Conservation (phyloP, 208 protist species). For the Herpetomonas muscarum region DNA sequence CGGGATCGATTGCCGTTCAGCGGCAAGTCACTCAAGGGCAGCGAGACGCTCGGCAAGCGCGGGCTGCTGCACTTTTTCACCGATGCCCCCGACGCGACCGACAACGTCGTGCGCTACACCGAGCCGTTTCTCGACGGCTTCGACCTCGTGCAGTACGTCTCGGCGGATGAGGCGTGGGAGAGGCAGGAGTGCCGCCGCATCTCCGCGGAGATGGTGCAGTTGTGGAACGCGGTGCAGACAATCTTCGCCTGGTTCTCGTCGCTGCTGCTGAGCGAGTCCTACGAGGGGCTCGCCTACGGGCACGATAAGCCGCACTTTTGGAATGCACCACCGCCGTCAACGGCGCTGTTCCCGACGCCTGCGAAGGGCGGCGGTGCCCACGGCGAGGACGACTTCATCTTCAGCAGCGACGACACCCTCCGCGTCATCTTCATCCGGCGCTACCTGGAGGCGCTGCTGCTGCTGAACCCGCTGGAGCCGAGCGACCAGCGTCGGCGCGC, state of each 20-base stretch:
- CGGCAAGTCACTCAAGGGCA: too few relatives aligned
- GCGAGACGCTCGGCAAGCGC: too few relatives aligned
- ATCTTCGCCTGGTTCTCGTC: slow-evolving; percentile 49
- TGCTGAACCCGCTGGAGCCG: slow-evolving; percentile 12
- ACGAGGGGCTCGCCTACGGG: slow-evolving; percentile 30
- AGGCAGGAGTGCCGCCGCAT: slow-evolving; percentile 42
- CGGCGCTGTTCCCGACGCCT: slow-evolving; percentile 6
- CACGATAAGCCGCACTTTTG: slow-evolving; percentile 25
- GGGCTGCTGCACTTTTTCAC: not conserved
- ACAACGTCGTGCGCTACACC: slow-evolving; percentile 28
- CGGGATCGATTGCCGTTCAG: not conserved
- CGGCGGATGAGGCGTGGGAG: slow-evolving; percentile 40
- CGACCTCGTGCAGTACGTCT: slow-evolving; percentile 45
- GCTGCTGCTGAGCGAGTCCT: slow-evolving; percentile 42
- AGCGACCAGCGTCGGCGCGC: slow-evolving; percentile 12
- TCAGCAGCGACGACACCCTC: slow-evolving; percentile 12
- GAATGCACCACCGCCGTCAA: slow-evolving; percentile 22
- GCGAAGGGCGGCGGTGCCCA: slow-evolving; percentile 1
- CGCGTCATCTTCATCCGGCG: slow-evolving; percentile 19
- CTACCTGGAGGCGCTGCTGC: slow-evolving; percentile 10
- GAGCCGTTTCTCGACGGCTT: slow-evolving; percentile 44
- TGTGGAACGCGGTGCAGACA: slow-evolving; percentile 33
- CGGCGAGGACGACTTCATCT: slow-evolving; percentile 1
- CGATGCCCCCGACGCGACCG: not conserved
- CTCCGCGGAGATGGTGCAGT: slow-evolving; percentile 36